Base-by-base conservation (phyloP, 1,284 basidiomycete genomes). In the Trichosporon coremiiforme region DNA sequence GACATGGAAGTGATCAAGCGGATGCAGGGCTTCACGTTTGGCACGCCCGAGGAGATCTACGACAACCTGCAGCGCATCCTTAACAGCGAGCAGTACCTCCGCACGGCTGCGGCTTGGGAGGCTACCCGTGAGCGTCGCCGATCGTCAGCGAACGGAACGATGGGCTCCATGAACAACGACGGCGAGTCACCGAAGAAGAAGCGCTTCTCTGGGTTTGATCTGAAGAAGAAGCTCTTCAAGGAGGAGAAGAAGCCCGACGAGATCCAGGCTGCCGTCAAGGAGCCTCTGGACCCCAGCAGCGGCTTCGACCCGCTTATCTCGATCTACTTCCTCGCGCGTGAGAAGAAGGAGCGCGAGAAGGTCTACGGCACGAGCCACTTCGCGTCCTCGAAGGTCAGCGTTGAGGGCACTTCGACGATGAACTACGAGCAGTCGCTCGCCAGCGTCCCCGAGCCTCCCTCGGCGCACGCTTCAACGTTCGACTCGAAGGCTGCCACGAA, bases 11-110 rank as follows among this genome's bases (percentile, higher is more conserved):
- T 99, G 64, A 89, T 99, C 80, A 88, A 88, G 68, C 90, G 91
- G 68, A 98, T 99, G 96, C 90, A 91, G 62, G 96, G 96, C 0
- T 98, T 99, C 84, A 95, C 98, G 78, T 98, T 99, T 76, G 97
- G 96, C 6, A 86, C 91, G 0, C 90, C 92, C 41, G 90, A 93
- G 10, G 90, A 95, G 25, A 94, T 98, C 71, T 90, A 93, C 79
- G 85, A 86, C 45, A 90, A 87, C 77, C 87, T 98, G 4, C 79
- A 88, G 36, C 87, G 89, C 3, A 87, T 98, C 22, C 87, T 98
- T 25, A 88, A 89, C 73, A 90, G 90, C 2, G 94, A 98, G 33
- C 81, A 85, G 0, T 99, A 98, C 80, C 84, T 87, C 20, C 87
- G 88, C 0, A 89, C 92, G 0, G 86, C 96, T 7, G 86, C 88